Percentiles rank a stretch among this genome's conserved stretches.
Conservation (phyloP, 2,329 filamentous ascomycete genomes). For the Fusarium guadeloupense region DNA sequence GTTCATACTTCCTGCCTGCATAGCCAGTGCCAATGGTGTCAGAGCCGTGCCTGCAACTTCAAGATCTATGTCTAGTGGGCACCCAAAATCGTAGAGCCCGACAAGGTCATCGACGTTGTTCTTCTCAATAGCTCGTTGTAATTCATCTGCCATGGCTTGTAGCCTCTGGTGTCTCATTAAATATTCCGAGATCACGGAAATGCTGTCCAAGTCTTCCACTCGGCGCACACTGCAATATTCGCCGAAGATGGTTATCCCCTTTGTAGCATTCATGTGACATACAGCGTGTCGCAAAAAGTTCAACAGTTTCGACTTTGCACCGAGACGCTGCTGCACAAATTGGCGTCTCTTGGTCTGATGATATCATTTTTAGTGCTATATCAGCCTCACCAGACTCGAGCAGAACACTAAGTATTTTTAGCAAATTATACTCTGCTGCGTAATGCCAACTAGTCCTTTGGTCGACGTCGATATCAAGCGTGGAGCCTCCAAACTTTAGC, state of each 20-base stretch:
- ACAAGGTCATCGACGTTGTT: background rate
- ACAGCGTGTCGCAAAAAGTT: background rate
- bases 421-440: background rate
- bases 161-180: background rate
- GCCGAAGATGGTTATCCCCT: too few species aligned
- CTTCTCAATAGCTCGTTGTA: background rate
- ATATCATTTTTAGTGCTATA: background rate
- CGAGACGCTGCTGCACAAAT: background rate
- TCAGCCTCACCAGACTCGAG: background rate
- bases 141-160: background rate
- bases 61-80: background rate
- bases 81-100: background rate
- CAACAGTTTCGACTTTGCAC: background rate
- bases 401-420: background rate
- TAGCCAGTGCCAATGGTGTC: background rate
- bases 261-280: background rate
- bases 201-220: too few species aligned
- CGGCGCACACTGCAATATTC: too few species aligned
- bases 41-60: background rate
- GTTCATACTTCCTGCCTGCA: accelerated
- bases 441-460: background rate
- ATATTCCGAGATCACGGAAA: background rate
- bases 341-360: background rate
- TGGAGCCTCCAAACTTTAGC: background rate
- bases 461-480: background rate